phyloP scores from a whole-genome alignment of 1,284 basidiomycete genomes.

The Lignosus rhinocerotis region DNA sequence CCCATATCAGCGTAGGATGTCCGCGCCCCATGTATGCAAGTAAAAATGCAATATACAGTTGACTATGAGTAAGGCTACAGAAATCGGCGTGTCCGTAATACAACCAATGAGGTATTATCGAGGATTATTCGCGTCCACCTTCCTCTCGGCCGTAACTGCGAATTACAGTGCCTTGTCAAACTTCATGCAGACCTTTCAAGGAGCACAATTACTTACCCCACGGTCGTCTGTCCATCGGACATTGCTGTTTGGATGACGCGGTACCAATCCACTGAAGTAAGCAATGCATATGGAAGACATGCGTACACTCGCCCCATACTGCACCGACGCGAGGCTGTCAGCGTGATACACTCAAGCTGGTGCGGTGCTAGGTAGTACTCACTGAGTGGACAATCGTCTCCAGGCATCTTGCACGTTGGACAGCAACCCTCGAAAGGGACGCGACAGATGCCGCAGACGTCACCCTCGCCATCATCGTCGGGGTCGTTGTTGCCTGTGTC shows the following conservation, averaged over 20 bases:
- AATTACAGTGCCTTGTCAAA: neutral
- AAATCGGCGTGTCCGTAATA: constrained; percentile 8
- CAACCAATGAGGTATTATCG: constrained; percentile 5
- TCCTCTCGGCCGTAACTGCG: constrained; percentile 40
- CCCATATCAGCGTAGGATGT: neutral
- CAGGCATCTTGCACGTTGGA: constrained; percentile 91
- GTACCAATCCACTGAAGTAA: constrained; percentile 93
- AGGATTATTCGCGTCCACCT: constrained; percentile 26
- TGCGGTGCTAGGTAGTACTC: constrained; percentile 33
- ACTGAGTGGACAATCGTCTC: constrained; percentile 97
- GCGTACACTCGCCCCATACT: constrained; percentile 97
- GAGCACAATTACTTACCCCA: constrained; percentile 70
- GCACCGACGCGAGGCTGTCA: constrained; percentile 2
- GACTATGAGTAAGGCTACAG: constrained; percentile 20
- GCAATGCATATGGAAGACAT: constrained; percentile 96
- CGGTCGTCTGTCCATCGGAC: constrained; percentile 89
- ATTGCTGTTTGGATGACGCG: constrained; percentile 83
- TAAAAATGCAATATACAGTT: constrained; percentile 5
- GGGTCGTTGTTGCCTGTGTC: constrained; percentile 54
- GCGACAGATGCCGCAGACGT: constrained; percentile 94
- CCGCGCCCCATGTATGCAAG: neutral
- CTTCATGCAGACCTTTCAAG: neutral
- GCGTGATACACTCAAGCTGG: neutral
- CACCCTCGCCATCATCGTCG: constrained; percentile 49
- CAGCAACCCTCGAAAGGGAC: constrained; percentile 91